Conservation (phyloP, 768 basidiomycete genomes). For the Epithele typhae region DNA sequence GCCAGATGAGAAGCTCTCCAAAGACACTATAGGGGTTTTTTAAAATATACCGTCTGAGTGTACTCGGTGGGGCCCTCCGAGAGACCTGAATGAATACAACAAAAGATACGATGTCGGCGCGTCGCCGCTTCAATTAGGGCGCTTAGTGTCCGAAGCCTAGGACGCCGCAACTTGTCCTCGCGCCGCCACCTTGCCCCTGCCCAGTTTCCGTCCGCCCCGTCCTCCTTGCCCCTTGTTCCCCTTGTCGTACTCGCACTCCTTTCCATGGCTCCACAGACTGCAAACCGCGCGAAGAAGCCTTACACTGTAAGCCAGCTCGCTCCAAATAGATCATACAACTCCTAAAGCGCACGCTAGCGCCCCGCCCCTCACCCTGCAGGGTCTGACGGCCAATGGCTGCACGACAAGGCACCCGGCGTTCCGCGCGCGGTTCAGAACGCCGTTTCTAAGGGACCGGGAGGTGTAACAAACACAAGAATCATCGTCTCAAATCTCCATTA, state of each 20-base stretch:
- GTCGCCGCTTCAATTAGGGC: no score
- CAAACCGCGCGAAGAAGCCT: slow-evolving; percentile 23
- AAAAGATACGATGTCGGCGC: no score
- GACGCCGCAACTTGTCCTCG: no score
- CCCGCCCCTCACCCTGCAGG: slow-evolving; percentile 43
- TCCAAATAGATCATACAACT: no score
- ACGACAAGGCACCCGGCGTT: slow-evolving; percentile 64
- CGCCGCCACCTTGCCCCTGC: slow-evolving; percentile 2
- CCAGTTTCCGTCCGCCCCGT: not conserved
- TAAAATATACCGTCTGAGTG: no score
- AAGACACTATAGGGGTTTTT: no score
- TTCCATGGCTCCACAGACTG: slow-evolving; percentile 6
- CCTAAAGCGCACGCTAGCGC: slow-evolving; percentile 38
- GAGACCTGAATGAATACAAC: no score
- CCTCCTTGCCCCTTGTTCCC: not conserved
- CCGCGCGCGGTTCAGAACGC: slow-evolving; percentile 25
- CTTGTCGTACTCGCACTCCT: not conserved
- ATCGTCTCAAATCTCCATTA: slow-evolving; percentile 88
- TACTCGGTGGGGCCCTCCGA: no score
- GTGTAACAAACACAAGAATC: slow-evolving; percentile 50
- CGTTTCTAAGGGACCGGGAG: slow-evolving; percentile 15
- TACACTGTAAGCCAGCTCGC: slow-evolving; percentile 14
- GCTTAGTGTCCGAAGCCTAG: no score
- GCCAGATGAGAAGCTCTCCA: no score
- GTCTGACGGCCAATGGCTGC: slow-evolving; percentile 66